These are phyloP conservation scores for Fusarium ramigenum DNA, from an alignment of 2,329 filamentous ascomycete genomes.

Conservation along the genomic window DNA sequence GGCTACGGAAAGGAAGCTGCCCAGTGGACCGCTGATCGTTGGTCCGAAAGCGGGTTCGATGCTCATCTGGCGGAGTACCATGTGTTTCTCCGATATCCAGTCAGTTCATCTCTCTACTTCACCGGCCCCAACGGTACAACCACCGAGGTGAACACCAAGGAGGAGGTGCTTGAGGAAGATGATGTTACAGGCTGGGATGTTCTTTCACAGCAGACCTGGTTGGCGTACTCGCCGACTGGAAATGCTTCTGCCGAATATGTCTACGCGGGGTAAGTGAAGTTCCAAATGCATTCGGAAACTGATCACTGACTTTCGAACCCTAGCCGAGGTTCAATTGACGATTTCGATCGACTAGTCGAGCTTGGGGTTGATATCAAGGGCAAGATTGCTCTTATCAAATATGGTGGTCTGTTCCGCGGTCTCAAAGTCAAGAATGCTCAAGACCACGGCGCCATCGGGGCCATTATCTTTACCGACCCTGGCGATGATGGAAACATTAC, in stretches of 20 bases:
- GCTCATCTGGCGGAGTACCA: slow-evolving; percentile 59
- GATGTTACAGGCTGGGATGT: slow-evolving; percentile 74
- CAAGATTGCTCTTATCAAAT: slow-evolving; percentile 82
- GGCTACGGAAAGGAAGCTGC: slow-evolving; percentile 50
- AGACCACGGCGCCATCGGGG: slow-evolving; percentile 84
- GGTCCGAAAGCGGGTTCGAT: slow-evolving; percentile 49
- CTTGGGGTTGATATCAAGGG: slow-evolving; percentile 76
- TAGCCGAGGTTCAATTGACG: slow-evolving; percentile 72
- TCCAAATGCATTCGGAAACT: accelerated
- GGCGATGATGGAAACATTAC: slow-evolving; percentile 84
- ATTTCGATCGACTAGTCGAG: slow-evolving; percentile 76
- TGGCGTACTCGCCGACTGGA: slow-evolving; percentile 83
- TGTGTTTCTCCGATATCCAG: slow-evolving; percentile 69
- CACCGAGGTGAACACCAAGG: slow-evolving; percentile 74
- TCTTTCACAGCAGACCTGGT: slow-evolving; percentile 76
- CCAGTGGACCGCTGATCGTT: slow-evolving; percentile 52
- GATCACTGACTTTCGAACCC: not conserved
- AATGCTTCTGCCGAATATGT: slow-evolving; percentile 80
- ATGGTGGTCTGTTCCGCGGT: slow-evolving; percentile 80
- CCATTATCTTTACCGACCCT: slow-evolving; percentile 83
- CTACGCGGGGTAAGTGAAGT: slow-evolving; percentile 69
- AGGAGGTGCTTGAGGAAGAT: slow-evolving; percentile 78
- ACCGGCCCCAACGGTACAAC: slow-evolving; percentile 55
- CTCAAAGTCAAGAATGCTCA: slow-evolving; percentile 86
- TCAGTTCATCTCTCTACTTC: slow-evolving; percentile 61